phyloP scores from a whole-genome alignment of 2,329 filamentous ascomycete genomes.

The Monosporascus sp. region DNA sequence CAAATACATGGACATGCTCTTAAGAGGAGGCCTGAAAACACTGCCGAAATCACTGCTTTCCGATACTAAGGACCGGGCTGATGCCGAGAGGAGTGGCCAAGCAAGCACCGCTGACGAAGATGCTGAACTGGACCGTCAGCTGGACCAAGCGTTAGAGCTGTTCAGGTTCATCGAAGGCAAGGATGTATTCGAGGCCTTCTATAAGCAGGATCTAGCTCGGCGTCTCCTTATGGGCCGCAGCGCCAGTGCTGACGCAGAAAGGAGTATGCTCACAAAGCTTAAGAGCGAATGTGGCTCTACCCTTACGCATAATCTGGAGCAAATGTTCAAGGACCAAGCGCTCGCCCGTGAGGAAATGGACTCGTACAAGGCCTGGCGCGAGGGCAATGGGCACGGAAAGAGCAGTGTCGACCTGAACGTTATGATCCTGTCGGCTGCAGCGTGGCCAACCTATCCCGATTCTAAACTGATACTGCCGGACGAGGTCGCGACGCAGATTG shows the following conservation, averaged over 20 bases:
- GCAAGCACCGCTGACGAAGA: constrained; percentile 79
- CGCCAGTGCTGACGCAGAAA: constrained; percentile 90
- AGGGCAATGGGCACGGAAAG: constrained; percentile 40
- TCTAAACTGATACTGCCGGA: constrained; percentile 66
- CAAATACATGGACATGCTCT: constrained; percentile 86
- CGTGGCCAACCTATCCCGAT: constrained; percentile 91
- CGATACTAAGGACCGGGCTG: constrained; percentile 52
- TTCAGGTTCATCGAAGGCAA: constrained; percentile 98
- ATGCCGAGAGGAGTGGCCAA: constrained; percentile 57
- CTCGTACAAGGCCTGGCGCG: constrained; percentile 70
- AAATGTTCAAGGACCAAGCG: constrained; percentile 99
- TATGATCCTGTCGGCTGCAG: constrained; percentile 82
- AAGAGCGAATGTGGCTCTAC: constrained; percentile 89
- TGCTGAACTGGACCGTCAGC: constrained; percentile 81
- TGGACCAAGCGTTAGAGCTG: constrained; percentile 88
- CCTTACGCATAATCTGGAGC: constrained; percentile 95
- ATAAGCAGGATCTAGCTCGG: constrained; percentile 93
- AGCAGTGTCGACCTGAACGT: constrained; percentile 70
- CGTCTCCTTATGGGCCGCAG: constrained; percentile 87
- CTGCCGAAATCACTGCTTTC: constrained; percentile 66
- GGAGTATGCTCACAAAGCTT: constrained; percentile 88
- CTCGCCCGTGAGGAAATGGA: constrained; percentile 87
- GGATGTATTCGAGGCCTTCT: constrained; percentile 96
- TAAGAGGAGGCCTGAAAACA: constrained; percentile 82
- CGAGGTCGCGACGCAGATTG: constrained; percentile 70